Evolutionary conservation across 148 eudicot species (phyloP).

Genomic region (Limonium bicolor): DNA sequence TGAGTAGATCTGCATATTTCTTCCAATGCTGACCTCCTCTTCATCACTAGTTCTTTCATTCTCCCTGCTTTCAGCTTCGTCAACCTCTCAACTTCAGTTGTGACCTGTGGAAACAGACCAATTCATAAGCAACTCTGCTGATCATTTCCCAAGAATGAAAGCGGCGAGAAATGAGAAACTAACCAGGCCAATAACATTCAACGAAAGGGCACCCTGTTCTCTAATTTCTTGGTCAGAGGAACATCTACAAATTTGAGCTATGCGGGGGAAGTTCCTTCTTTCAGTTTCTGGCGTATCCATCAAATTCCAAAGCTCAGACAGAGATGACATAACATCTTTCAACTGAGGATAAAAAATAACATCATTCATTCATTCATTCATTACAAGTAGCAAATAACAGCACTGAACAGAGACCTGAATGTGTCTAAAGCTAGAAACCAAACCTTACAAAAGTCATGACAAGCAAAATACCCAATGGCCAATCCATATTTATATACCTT

Average conservation of each 20-base stretch:
- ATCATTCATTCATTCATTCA: no score
- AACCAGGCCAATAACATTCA: conserved; percentile 8
- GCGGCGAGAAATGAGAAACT: background rate
- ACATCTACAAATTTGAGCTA: conserved; percentile 1
- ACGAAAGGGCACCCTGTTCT: conserved; percentile 4
- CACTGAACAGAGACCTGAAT: no score
- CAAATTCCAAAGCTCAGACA: conserved; percentile 8
- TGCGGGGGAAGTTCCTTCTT: conserved; percentile 1
- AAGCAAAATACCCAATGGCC: no score
- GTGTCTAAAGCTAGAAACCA: no score
- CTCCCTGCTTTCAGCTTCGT: conserved; percentile 43
- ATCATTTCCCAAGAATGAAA: no score
- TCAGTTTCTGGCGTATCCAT: conserved; percentile 10
- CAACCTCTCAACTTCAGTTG: conserved; percentile 58
- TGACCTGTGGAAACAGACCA: conserved; percentile 26
- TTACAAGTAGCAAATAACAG: no score
- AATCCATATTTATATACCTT: no score
- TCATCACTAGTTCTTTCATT: conserved; percentile 59
- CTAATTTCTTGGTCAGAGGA: conserved; percentile 1
- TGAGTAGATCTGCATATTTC: conserved; percentile 35
- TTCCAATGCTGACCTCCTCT: conserved; percentile 48
- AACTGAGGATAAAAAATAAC: conserved; percentile 4
- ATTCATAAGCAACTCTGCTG: no score
- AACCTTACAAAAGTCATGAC: no score
- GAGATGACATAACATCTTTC: conserved; percentile 1